Conservation (phyloP, 805 yeast species). For the Saturnispora bothae region DNA sequence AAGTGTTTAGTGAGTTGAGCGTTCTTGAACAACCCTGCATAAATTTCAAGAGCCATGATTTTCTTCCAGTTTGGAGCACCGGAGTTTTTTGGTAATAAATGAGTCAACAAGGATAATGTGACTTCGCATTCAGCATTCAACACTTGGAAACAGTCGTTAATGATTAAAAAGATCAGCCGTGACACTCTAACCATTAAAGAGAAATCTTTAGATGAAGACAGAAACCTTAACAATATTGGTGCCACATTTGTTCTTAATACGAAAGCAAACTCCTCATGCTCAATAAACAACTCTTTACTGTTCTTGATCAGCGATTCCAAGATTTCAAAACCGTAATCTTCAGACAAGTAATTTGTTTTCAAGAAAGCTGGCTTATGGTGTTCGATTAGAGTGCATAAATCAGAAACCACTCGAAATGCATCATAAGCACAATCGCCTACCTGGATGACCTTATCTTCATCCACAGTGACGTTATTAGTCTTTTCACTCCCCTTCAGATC, state of each 20-base stretch:
- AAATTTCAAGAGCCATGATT: constrained; percentile 63
- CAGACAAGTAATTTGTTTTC: constrained; percentile 40
- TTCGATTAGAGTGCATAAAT: constrained; percentile 60
- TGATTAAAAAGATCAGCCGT: constrained; percentile 53
- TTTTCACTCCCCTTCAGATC: constrained; percentile 27
- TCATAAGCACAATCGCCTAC: constrained; percentile 53
- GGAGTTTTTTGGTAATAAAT: constrained; percentile 50
- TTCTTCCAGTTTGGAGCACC: constrained; percentile 62
- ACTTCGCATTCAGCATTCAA: constrained; percentile 75
- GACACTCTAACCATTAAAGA: constrained; percentile 66
- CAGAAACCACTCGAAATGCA: constrained; percentile 58
- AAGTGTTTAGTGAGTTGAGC: constrained; percentile 40
- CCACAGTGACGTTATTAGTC: constrained; percentile 32
- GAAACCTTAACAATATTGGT: constrained; percentile 62
- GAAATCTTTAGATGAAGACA: constrained; percentile 50
- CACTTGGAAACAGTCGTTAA: constrained; percentile 49
- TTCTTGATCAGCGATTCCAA: constrained; percentile 67
- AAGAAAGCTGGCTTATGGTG: constrained; percentile 46
- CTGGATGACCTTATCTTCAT: constrained; percentile 31
- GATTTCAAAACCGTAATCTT: constrained; percentile 69
- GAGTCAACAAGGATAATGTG: constrained; percentile 63
- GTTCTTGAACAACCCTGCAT: constrained; percentile 48
- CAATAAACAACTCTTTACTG: constrained; percentile 44
- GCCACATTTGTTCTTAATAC: constrained; percentile 58
- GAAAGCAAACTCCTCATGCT: constrained; percentile 54